A percentile compares a stretch with the other conserved stretches of the same genome.
phyloP scores from a whole-genome alignment of 495 filamentous ascomycete genomes.

The Xylaria cubensis region DNA sequence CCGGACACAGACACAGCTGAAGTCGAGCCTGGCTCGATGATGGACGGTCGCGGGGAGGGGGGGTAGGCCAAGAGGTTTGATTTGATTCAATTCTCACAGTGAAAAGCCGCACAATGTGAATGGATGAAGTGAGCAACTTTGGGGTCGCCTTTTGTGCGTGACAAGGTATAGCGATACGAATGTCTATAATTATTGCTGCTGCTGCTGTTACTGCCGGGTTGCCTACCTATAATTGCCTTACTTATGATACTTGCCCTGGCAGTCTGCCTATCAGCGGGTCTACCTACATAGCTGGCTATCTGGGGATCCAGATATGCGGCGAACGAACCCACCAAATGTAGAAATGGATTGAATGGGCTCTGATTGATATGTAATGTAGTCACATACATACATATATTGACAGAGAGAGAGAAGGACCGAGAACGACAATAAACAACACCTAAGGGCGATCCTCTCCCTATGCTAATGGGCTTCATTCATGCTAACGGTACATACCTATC shows the following conservation, averaged over 20 bases:
- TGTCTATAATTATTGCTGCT: slow-evolving; percentile 12
- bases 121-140: background rate
- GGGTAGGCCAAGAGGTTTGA: background rate
- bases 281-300: background rate
- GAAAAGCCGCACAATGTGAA: background rate
- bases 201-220: background rate
- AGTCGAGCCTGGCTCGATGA: background rate
- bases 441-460: background rate
- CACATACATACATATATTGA: background rate
- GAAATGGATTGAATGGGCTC: background rate
- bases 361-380: background rate
- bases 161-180: slow-evolving; percentile 5
- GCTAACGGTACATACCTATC: background rate
- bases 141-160: background rate
- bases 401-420: background rate
- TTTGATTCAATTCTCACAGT: background rate
- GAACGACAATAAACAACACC: background rate
- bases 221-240: background rate
- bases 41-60: background rate
- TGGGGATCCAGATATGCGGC: background rate
- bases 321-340: background rate
- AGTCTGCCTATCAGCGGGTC: background rate
- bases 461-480: background rate
- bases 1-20: background rate
- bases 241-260: background rate